Percentiles rank a stretch among this genome's conserved stretches.
phyloP scores from a whole-genome alignment of 768 basidiomycete genomes.

The Hygrophoropsis aurantiaca region DNA sequence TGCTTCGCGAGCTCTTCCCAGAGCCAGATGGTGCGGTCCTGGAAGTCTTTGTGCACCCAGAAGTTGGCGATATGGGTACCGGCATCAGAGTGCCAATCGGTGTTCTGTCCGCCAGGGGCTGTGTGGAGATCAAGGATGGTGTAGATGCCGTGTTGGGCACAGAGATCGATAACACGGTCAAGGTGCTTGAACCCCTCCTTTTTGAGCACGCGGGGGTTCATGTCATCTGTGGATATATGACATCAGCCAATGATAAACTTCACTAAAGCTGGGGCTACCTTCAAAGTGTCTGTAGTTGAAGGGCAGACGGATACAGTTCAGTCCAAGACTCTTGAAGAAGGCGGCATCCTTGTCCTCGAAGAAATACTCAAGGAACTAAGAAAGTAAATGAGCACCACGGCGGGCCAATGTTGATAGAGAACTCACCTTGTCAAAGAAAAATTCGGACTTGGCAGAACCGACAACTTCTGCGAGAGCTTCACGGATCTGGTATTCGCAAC shows the following conservation, averaged over 20 bases:
- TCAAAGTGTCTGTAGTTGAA: slow-evolving; percentile 79
- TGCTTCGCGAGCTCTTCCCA: slow-evolving; percentile 76
- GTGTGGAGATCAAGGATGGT: slow-evolving; percentile 83
- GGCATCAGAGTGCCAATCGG: slow-evolving; percentile 79
- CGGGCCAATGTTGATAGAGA: background rate
- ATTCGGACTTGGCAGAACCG: slow-evolving; percentile 65
- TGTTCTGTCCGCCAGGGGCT: slow-evolving; percentile 72
- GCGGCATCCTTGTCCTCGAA: slow-evolving; percentile 73
- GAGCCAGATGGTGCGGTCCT: slow-evolving; percentile 74
- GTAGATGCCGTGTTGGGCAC: slow-evolving; percentile 73
- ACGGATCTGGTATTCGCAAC: slow-evolving; percentile 79
- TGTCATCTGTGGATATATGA: slow-evolving; percentile 54
- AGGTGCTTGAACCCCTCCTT: slow-evolving; percentile 77
- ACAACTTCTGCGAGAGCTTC: slow-evolving; percentile 64
- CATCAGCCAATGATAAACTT: slow-evolving; percentile 22
- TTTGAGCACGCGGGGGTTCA: slow-evolving; percentile 78
- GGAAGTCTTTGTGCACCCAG: slow-evolving; percentile 85
- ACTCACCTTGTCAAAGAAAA: slow-evolving; percentile 81
- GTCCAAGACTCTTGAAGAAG: slow-evolving; percentile 75
- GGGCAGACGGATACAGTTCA: slow-evolving; percentile 78
- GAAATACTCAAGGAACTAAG: slow-evolving; percentile 80
- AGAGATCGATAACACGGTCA: slow-evolving; percentile 75
- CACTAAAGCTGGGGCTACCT: slow-evolving; percentile 15
- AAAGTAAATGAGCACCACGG: too few species aligned
- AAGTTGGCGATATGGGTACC: slow-evolving; percentile 71